These are phyloP conservation scores for Warburgia ugandensis DNA, from an alignment of 164 flowering plant genomes.

Conservation along the genomic window DNA sequence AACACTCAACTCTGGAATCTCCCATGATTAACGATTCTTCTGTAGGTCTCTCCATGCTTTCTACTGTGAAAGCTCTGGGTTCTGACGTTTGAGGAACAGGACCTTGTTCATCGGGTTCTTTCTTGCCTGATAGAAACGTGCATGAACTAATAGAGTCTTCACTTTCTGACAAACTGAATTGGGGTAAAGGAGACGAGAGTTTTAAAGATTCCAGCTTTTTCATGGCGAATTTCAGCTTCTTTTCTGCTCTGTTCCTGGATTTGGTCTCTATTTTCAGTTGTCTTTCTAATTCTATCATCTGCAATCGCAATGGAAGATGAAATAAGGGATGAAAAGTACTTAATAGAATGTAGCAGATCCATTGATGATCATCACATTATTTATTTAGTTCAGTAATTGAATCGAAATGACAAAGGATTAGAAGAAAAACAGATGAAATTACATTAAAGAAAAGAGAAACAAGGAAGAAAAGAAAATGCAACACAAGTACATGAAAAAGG, in stretches of 20 bases:
- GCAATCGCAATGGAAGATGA: background rate
- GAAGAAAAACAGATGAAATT: background rate
- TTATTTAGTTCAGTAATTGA: no score
- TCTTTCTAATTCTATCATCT: constrained; percentile 56
- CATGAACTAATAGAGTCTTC: constrained; percentile 27
- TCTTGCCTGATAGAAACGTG: constrained; percentile 15
- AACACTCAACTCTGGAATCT: constrained; percentile 3
- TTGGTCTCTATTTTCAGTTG: constrained; percentile 43
- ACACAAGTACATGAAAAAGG: no score
- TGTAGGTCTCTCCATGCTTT: background rate
- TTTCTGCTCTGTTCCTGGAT: constrained; percentile 51
- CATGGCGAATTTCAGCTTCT: constrained; percentile 46
- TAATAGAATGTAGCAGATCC: no score
- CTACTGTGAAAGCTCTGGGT: background rate
- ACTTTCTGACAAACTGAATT: constrained; percentile 16
- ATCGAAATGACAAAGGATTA: no score
- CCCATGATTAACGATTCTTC: background rate
- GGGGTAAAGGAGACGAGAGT: constrained; percentile 19
- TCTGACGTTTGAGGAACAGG: constrained; percentile 5
- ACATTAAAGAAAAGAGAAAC: background rate
- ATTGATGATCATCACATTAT: no score
- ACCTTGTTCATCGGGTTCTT: constrained; percentile 15
- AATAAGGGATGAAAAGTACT: no score
- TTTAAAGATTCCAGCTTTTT: constrained; percentile 52
- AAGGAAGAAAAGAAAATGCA: no score